Evolutionary conservation across 2,329 filamentous ascomycete species (phyloP).

Genomic region (Purpureocillium lavendulum): DNA sequence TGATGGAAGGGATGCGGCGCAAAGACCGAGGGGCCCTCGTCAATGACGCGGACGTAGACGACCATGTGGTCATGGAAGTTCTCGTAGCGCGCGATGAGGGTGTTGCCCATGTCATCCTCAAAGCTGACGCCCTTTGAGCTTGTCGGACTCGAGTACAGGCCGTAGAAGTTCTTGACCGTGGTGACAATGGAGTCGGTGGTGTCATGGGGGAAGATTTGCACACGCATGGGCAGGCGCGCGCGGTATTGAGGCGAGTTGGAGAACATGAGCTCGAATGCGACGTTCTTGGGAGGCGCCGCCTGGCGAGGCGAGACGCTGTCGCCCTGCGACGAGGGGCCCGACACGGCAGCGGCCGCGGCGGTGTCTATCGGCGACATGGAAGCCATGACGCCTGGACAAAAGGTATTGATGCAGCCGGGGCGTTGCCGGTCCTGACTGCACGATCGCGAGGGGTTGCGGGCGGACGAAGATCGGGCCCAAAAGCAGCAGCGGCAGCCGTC

Average conservation of each 20-base stretch:
- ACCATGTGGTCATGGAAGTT: conserved; percentile 91
- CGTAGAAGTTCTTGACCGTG: conserved; percentile 98
- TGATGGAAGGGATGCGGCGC: conserved; percentile 40
- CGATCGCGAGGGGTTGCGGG: conserved; percentile 9
- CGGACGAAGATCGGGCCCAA: conserved; percentile 1
- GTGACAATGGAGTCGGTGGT: conserved; percentile 96
- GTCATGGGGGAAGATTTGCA: conserved; percentile 91
- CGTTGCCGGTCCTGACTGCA: conserved; percentile 13
- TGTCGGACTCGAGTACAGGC: conserved; percentile 69
- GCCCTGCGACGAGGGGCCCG: conserved; percentile 28
- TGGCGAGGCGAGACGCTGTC: conserved; percentile 39
- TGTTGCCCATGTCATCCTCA: conserved; percentile 82
- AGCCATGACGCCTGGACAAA: conserved; percentile 26
- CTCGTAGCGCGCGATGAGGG: conserved; percentile 90
- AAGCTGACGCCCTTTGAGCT: conserved; percentile 83
- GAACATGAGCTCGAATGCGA: conserved; percentile 71
- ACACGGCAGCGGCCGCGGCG: conserved; percentile 17
- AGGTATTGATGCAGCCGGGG: conserved; percentile 14
- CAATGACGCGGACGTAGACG: conserved; percentile 83
- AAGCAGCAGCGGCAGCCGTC: no score
- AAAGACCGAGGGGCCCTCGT: conserved; percentile 39
- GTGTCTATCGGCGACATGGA: conserved; percentile 36
- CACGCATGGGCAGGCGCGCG: conserved; percentile 73
- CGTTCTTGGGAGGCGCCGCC: conserved; percentile 54
- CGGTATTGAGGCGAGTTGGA: conserved; percentile 58